phyloP scores from a whole-genome alignment of 2,329 filamentous ascomycete genomes.

The Ophiostoma sp. region DNA sequence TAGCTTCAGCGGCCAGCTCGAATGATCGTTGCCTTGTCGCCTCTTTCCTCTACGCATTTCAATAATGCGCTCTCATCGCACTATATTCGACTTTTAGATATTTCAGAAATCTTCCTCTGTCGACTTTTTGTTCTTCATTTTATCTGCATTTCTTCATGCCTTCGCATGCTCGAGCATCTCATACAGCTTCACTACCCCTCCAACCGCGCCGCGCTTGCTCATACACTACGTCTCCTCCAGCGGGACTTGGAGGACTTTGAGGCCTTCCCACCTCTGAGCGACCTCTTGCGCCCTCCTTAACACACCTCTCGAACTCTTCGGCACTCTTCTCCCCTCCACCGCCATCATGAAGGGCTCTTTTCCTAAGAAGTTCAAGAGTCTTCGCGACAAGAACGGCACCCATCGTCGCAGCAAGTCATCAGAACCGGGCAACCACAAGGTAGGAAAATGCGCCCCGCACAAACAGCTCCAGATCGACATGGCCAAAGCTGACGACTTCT shows the following conservation, averaged over 20 bases:
- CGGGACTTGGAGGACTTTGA: slow-evolving; percentile 1
- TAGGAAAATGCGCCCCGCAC: slow-evolving; percentile 33
- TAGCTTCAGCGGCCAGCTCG: slow-evolving; percentile 3
- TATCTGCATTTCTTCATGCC: background rate
- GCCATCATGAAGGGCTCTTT: slow-evolving; percentile 53
- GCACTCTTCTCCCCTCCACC: background rate
- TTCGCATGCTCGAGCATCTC: background rate
- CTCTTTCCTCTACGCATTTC: background rate
- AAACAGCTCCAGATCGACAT: background rate
- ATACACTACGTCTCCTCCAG: background rate
- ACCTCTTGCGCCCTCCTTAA: background rate
- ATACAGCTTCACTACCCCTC: background rate
- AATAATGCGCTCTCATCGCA: slow-evolving; percentile 7
- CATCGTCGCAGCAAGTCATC: slow-evolving; percentile 58
- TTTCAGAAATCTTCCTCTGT: background rate
- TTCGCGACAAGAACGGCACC: slow-evolving; percentile 63
- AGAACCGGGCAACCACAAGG: slow-evolving; percentile 53
- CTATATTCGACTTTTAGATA: slow-evolving; percentile 1
- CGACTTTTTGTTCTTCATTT: background rate
- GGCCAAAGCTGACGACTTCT: background rate
- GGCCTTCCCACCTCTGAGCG: slow-evolving; percentile 8
- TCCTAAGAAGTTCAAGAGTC: slow-evolving; percentile 67
- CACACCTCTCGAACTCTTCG: background rate
- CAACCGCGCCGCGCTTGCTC: background rate
- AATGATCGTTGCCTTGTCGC: background rate